Evolutionary conservation across 2,329 filamentous ascomycete species (phyloP), one percentile per base, ranked within the genome.

Genomic region (Fusarium mexicanum): DNA sequence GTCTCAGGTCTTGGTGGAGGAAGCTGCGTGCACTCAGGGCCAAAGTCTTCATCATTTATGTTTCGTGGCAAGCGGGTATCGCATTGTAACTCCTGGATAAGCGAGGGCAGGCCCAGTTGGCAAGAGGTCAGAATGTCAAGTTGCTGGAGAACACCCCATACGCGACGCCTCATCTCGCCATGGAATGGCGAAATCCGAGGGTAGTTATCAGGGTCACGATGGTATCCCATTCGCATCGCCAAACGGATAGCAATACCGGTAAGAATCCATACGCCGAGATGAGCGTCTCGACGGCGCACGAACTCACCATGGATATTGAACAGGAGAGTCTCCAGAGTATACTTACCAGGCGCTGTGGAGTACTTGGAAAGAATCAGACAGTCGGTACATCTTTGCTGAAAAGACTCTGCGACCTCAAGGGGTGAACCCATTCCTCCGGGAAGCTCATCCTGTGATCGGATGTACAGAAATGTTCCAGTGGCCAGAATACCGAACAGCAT

Each of bases 151-250:
- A 72, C 44, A 17, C 64, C 67, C 75, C 72, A 77, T 0, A 75
- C 41, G 2, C 75, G 60, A 11, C 75, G 62, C 4, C 75, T 47
- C 74, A 76, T 76, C 46, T 76, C 75, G 1, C 66, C 74, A 1
- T 75, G 59, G 7, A 77, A 77, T 0, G 74, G 67, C 1, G 69
- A 65, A 0, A 76, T 69, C 3, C 66, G 50, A 0, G 65, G 46
- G 9, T 69, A 67, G 8, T 69, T 60, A 4, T 69, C 48, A 0
- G 75, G 70, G 7, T 76, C 74, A 1, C 75, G 74, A 35, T 76
- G 75, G 12, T 75, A 74, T 2, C 75, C 75, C 74, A 76, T 75
- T 8, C 72, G 61, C 69, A 76, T 64, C 0, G 75, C 74, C 22
- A 76, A 16, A 5, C 72, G 72, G 10, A 75, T 65, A 5, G 55